These are phyloP conservation scores for Xerophyta viscosa DNA, from an alignment of 106 monocot species.

Conservation along the genomic window DNA sequence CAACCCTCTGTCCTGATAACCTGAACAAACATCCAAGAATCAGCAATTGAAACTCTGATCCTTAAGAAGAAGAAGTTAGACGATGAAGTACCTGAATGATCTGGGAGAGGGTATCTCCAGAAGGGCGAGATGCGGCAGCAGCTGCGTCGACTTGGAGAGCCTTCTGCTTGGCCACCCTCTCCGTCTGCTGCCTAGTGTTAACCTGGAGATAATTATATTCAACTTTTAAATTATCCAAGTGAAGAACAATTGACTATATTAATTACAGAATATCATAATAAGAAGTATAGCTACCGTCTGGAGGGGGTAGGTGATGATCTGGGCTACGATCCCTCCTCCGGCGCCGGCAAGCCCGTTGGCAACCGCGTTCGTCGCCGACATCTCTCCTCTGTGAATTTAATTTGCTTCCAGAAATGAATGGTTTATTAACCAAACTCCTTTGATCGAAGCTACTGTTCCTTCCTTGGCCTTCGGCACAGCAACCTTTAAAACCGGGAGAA, in stretches of 20 bases:
- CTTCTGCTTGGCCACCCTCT: slow-evolving; percentile 45
- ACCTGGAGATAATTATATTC: slow-evolving; percentile 26
- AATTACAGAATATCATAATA: no score
- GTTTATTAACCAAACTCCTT: no score
- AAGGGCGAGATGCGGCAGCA: not conserved
- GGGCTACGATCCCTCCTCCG: slow-evolving; percentile 80
- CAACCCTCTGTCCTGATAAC: slow-evolving; percentile 60
- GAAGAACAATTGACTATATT: no score
- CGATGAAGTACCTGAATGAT: slow-evolving; percentile 49
- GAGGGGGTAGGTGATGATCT: slow-evolving; percentile 84
- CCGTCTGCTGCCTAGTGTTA: slow-evolving; percentile 88
- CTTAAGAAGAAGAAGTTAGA: not conserved
- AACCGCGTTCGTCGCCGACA: slow-evolving; percentile 64
- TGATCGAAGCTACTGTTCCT: no score
- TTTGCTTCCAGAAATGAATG: no score
- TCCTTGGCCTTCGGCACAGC: no score
- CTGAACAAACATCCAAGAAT: slow-evolving; percentile 11
- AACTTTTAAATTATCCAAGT: not conserved
- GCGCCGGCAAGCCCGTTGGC: slow-evolving; percentile 80
- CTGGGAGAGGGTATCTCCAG: slow-evolving; percentile 42
- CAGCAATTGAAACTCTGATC: not conserved
- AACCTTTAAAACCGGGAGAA: no score
- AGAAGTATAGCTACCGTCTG: slow-evolving; percentile 33
- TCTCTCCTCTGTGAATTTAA: not conserved
- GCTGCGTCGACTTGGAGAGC: not conserved